Evolutionary conservation across 2,329 filamentous ascomycete species (phyloP), one percentile per base, ranked within the genome.

Genomic region (Aureobasidium lini): DNA sequence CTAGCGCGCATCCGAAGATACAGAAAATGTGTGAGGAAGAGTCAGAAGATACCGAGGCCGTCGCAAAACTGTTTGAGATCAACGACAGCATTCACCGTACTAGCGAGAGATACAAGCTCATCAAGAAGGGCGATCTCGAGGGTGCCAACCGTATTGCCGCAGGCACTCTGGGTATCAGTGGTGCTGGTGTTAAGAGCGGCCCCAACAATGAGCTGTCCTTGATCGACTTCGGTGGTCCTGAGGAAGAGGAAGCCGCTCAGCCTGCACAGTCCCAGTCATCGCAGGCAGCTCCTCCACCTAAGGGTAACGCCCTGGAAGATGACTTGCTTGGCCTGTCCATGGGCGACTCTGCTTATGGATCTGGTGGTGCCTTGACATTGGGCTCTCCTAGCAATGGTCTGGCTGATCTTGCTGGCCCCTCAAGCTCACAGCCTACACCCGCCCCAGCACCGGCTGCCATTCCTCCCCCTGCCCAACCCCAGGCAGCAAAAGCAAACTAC

Each of bases 21-120:
- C 93, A 97, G 72, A 96, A 90, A 76, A 99, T 99, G 93, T 97
- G 93, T 69, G 93, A 97, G 73, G 94, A 99, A 73, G 94, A 99
- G 70, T 96, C 92, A 10, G 93, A 97, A 62, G 94, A 99, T 69
- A 86, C 91, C 62, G 94, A 96, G 76, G 94, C 94, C 5, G 94
- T 99, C 6, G 89, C 91, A 44, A 96, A 96, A 74, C 80, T 99
- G 10, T 82, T 99, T 59, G 91, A 97, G 71, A 97, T 99, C 70
- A 99, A 99, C 71, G 94, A 99, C 74, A 96, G 92, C 75, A 99
- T 99, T 82, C 90, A 97, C 71, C 85, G 93, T 63, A 99, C 94
- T 1, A 90, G 97, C 59, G 90, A 97, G 75, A 81, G 94, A 64
- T 99, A 97, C 74, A 95, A 90, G 79, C 78, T 97, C 59, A 86